Evolutionary conservation across 164 flowering plant genomes (phyloP), one percentile per base, ranked within the genome.

Genomic region (Piper betle): DNA sequence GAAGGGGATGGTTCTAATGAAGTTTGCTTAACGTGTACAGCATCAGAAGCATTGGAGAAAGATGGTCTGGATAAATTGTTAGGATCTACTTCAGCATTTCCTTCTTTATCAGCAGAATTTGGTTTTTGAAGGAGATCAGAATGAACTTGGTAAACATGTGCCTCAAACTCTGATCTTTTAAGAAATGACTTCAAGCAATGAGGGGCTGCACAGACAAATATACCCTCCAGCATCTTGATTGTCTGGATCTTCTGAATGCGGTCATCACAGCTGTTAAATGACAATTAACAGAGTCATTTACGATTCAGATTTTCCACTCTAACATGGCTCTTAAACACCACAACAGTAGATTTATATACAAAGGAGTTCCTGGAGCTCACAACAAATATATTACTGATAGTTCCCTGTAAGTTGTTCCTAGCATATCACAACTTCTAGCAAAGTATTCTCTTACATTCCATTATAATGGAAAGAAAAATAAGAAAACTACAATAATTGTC

Each of bases 171-270:
- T 25, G 73, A 43, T 67, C 72, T 82, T 76, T 91, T 87, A 52
- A 87, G 66, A 62, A 94, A 94, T 62, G 99, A 94, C 66, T 88
- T 91, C 63, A 94, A 85, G 67, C 97, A 94, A 62, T 91, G 99
- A 18, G 96, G 95, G 53, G 99, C 99, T 11, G 96, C 99, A 78
- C 99, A 94, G 42, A 94, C 76, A 74, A 77, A 91, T 52, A 94
- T 84, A 46, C 97, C 96, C 66, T 91, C 96, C 89, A 87, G 81
- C 86, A 88, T 77, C 75, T 91, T 94, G 40, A 88, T 87, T 5
- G 96, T 91, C 76, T 91, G 97, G 69, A 94, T 91, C 82, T 87
- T 91, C 75, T 83, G 96, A 63, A 94, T 82, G 38, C 99, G 93
- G 55, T 91, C 97, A 66, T 91, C 96, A 65, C 97, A 94, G 11